Conservation (phyloP, 306 rosid species). For the Pyrus betulifolia region DNA sequence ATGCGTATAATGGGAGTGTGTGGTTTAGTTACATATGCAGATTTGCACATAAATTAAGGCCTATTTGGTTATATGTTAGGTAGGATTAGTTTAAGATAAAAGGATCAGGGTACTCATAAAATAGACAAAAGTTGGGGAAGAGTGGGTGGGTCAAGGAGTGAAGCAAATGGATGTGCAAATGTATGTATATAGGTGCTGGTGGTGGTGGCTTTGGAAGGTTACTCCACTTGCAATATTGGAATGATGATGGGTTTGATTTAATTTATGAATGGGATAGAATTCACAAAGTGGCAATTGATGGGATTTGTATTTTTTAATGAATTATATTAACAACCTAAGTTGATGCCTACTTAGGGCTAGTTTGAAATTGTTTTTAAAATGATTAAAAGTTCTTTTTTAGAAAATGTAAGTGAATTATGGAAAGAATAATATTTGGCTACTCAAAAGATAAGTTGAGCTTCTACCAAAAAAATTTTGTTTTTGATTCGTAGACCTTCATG, state of each 20-base stretch:
- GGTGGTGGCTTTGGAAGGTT: slow-evolving; percentile 54
- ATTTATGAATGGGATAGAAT: slow-evolving; percentile 11
- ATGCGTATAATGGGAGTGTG: not conserved
- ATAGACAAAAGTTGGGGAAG: slow-evolving; percentile 26
- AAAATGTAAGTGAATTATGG: too few species aligned
- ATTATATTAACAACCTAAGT: not conserved
- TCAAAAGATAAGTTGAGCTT: too few species aligned
- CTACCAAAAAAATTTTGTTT: too few species aligned
- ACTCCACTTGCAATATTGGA: slow-evolving; percentile 46
- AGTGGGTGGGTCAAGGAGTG: slow-evolving; percentile 34
- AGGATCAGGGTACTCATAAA: slow-evolving; percentile 19
- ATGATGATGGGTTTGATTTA: slow-evolving; percentile 44
- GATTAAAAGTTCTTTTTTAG: too few species aligned
- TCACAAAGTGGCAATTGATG: slow-evolving; percentile 8
- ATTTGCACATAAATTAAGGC: slow-evolving; percentile 5
- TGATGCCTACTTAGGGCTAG: not conserved
- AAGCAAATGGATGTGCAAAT: slow-evolving; percentile 33
- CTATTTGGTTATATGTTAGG: slow-evolving; percentile 12
- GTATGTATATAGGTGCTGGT: slow-evolving; percentile 22
- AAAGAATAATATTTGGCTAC: too few species aligned
- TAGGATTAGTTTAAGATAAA: slow-evolving; percentile 15
- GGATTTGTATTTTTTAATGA: not conserved
- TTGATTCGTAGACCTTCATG: too few species aligned
- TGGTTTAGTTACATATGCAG: not conserved
- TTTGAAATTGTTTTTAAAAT: too few species aligned